These are phyloP conservation scores for Mollisia scopiformis DNA, from an alignment of 2,329 filamentous ascomycete species.

Conservation along the genomic window DNA sequence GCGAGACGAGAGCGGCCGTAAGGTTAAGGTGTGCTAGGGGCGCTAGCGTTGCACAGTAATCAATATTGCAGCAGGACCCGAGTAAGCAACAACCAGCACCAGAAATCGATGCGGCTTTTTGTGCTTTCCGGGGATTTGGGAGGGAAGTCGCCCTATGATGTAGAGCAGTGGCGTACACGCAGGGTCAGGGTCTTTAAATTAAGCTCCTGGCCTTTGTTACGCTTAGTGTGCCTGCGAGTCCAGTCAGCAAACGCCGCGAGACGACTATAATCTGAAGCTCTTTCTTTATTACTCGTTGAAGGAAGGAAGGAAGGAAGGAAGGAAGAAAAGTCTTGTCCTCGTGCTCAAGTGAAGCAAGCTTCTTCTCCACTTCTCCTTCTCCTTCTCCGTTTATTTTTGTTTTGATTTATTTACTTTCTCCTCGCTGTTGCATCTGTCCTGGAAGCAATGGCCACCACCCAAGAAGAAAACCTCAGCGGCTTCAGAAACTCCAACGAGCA, in stretches of 20 bases:
- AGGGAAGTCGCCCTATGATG: no score
- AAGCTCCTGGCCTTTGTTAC: not conserved
- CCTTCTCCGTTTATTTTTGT: not conserved
- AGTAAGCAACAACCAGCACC: not conserved
- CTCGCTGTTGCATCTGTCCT: not conserved
- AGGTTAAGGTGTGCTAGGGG: not conserved
- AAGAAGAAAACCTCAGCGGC: constrained; percentile 1
- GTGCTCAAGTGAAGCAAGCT: not conserved
- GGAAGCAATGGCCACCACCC: no score
- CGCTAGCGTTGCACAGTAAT: not conserved
- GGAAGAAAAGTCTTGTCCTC: not conserved
- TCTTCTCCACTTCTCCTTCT: not conserved
- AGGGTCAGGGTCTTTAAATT: no score
- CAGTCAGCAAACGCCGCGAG: not conserved
- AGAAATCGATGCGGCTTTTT: not conserved
- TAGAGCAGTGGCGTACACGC: not conserved
- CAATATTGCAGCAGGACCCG: not conserved
- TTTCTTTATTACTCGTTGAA: not conserved
- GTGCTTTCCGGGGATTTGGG: no score
- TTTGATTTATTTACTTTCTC: not conserved
- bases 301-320: no score
- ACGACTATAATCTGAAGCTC: not conserved
- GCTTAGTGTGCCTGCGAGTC: not conserved
- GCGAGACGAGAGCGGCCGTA: not conserved
- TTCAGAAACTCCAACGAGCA: constrained; percentile 18